Conservation (phyloP, 805 yeast species). For the Candida sithepensis region DNA sequence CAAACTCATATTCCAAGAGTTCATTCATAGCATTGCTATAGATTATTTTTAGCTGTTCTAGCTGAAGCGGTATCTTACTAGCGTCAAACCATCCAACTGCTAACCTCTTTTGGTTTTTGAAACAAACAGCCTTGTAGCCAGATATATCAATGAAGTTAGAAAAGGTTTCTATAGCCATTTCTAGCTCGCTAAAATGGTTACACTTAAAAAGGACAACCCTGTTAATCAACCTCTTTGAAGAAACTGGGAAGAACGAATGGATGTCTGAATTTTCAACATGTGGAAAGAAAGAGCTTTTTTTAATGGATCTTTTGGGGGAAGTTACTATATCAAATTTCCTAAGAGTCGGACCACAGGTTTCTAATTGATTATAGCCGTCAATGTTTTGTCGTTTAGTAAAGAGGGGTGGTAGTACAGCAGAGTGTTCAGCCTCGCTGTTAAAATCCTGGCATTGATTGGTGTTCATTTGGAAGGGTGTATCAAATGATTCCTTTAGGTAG, state of each 20-base stretch:
- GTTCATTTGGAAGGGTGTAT: too few relatives aligned
- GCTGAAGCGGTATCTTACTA: slow-evolving; percentile 17
- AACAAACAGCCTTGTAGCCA: slow-evolving; percentile 10
- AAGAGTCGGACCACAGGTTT: neutral
- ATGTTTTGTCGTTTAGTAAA: too few relatives aligned
- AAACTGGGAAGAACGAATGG: neutral
- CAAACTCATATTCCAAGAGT: slow-evolving; percentile 4
- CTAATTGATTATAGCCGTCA: neutral
- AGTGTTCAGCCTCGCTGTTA: neutral
- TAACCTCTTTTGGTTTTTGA: slow-evolving; percentile 4
- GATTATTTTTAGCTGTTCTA: slow-evolving; percentile 14
- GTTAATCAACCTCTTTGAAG: neutral
- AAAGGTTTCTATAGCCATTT: slow-evolving; percentile 8
- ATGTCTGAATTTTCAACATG: neutral
- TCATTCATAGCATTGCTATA: slow-evolving; percentile 7
- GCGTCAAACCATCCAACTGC: slow-evolving; percentile 31
- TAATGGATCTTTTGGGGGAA: neutral
- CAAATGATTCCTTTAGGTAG: too few relatives aligned
- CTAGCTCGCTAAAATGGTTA: slow-evolving; percentile 8
- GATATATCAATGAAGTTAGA: slow-evolving; percentile 12
- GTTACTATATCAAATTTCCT: neutral
- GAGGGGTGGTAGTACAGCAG: neutral
- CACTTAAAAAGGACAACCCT: slow-evolving; percentile 16
- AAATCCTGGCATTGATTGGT: too few relatives aligned
- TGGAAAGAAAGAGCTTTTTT: slow-evolving; percentile 6